Evolutionary conservation across 495 filamentous ascomycete genomes (phyloP).

Genomic region (Thozetella sp.): DNA sequence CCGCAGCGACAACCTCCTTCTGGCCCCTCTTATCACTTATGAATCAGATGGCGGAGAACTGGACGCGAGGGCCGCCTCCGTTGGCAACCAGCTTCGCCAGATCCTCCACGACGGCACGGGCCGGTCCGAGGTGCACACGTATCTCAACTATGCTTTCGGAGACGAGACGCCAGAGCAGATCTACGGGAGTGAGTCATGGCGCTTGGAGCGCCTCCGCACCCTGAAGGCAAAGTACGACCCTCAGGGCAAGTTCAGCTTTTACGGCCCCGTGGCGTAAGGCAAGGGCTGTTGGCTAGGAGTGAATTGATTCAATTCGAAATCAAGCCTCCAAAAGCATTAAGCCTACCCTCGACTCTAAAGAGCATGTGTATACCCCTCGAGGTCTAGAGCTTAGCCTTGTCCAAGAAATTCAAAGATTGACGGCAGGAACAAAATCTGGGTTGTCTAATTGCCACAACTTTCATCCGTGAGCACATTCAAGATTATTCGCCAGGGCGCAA

Average conservation of each 20-base stretch:
- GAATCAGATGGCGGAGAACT: conserved; percentile 30
- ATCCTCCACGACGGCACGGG: conserved; percentile 42
- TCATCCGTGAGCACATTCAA: too few relatives aligned
- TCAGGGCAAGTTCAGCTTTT: conserved; percentile 50
- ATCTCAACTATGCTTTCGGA: conserved; percentile 65
- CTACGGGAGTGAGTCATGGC: conserved; percentile 57
- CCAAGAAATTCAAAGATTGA: too few relatives aligned
- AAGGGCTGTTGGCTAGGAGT: too few relatives aligned
- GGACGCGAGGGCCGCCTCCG: conserved; percentile 27
- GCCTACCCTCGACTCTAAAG: too few relatives aligned
- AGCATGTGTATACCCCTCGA: too few relatives aligned
- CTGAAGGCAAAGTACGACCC: conserved; percentile 63
- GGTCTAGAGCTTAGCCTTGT: too few relatives aligned
- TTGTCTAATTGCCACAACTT: too few relatives aligned
- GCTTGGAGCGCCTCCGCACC: conserved; percentile 34
- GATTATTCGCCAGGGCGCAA: too few relatives aligned
- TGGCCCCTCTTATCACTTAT: conserved; percentile 40
- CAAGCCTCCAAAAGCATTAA: too few relatives aligned
- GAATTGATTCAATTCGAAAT: too few relatives aligned
- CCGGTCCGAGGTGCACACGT: conserved; percentile 36
- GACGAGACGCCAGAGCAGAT: conserved; percentile 41
- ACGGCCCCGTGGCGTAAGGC: conserved; percentile 45
- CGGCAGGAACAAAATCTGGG: too few relatives aligned
- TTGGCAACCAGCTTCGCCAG: conserved; percentile 41
- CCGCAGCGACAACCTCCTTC: conserved; percentile 44